Conservation (phyloP, 1,139 yeast species). For the Candida glucosophila region DNA sequence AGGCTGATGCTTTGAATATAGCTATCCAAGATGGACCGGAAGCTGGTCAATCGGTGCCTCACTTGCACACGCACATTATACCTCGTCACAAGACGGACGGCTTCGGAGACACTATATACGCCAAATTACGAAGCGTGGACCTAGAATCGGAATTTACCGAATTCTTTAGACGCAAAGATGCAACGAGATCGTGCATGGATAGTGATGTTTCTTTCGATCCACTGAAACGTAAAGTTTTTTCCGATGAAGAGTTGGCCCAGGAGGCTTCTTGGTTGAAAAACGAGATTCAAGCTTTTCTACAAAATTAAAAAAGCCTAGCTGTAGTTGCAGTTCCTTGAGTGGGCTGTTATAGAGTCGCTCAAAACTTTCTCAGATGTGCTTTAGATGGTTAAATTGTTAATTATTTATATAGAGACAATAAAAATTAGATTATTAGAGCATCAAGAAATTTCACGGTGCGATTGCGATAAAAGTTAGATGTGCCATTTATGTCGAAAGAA, state of each 20-base stretch:
- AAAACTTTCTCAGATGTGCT: too few relatives aligned
- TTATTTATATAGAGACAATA: too few relatives aligned
- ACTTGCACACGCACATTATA: constrained; percentile 84
- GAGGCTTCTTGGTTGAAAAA: constrained; percentile 50
- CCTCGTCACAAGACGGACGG: constrained; percentile 66
- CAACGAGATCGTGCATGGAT: too few relatives aligned
- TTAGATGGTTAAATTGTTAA: too few relatives aligned
- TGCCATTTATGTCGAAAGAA: constrained; percentile 11
- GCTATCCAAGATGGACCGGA: constrained; percentile 95
- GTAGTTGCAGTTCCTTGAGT: too few relatives aligned
- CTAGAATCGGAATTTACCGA: constrained; percentile 22
- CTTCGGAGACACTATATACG: constrained; percentile 66
- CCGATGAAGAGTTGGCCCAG: constrained; percentile 55
- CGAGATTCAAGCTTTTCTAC: too few relatives aligned
- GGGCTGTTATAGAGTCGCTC: too few relatives aligned
- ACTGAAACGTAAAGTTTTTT: too few relatives aligned
- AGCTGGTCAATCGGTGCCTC: constrained; percentile 93
- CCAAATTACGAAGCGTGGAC: constrained; percentile 41
- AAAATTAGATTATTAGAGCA: too few relatives aligned
- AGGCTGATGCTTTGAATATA: constrained; percentile 76
- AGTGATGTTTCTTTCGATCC: too few relatives aligned
- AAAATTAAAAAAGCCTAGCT: too few relatives aligned
- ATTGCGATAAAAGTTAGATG: not conserved
- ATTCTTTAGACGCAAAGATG: constrained; percentile 20
- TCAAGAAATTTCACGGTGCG: not conserved